These are phyloP conservation scores for Trichosanthes cucumerina DNA, from an alignment of 306 rosid genomes.

Conservation along the genomic window DNA sequence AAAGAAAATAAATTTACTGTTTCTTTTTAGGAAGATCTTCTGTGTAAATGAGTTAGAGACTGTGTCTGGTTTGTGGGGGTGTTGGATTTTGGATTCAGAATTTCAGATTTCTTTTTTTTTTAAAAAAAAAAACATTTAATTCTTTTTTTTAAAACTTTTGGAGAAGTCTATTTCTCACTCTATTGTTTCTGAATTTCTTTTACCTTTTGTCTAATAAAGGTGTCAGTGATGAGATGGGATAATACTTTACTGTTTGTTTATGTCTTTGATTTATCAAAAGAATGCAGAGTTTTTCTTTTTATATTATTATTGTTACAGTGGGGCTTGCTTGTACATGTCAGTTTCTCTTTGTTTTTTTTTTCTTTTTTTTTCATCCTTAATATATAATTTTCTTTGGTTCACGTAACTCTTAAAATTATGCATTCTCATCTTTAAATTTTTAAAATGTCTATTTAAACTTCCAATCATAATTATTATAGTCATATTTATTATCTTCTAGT, in stretches of 20 bases:
- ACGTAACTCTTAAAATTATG: neutral
- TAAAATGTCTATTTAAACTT: no score
- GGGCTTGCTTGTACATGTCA: neutral
- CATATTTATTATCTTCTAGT: no score
- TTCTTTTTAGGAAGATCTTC: neutral
- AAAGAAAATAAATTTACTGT: neutral
- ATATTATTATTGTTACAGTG: neutral
- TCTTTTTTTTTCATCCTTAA: neutral
- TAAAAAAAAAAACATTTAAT: no score
- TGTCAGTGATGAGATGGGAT: slow-evolving; percentile 10
- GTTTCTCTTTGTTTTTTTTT: no score
- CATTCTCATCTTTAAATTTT: no score
- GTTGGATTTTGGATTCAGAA: neutral
- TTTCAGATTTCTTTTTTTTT: no score
- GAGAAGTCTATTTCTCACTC: neutral
- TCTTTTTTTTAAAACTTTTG: neutral
- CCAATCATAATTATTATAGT: no score
- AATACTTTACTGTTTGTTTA: neutral
- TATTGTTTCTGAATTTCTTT: neutral
- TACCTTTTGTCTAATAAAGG: neutral
- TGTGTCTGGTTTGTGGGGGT: neutral
- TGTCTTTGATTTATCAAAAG: neutral
- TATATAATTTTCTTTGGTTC: neutral
- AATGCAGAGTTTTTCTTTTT: neutral
- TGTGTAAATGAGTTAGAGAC: neutral